Base-by-base conservation (phyloP, 2,329 filamentous ascomycete species). In the Eurotiales sp. region DNA sequence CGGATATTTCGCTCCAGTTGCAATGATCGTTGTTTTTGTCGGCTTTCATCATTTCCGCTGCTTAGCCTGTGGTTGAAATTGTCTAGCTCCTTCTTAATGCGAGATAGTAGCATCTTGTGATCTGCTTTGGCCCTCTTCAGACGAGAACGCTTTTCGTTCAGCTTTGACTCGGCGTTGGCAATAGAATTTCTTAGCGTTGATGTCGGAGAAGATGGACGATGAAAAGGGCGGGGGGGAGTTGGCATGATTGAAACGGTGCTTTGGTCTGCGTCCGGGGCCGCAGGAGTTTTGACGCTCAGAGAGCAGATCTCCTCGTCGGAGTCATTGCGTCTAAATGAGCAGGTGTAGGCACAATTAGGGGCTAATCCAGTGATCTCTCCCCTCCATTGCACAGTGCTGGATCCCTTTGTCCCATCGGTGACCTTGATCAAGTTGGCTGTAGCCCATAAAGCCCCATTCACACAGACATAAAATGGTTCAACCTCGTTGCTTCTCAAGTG, bases 181-280 rank as follows among this genome's bases (percentile, higher is more conserved):
- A 86, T 83, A 7, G 83, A 85, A 54, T 84, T 84, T 64, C 79
- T 83, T 46, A 86, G 70, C 1, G 83, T 85, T 14, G 83, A 84
- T 12, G 78, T 80, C 14, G 83, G 83, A 21, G 83, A 85, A 34
- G 81, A 82, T 41, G 83, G 83, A 39, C 82, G 78, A 50, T 84
- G 74, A 25, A 79, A 75, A 55, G 81, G 79, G 55, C 82, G 80
- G 44, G 77, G 74, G 39, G 79, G 72, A 22, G 79, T 72, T 15
- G 73, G 36, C 46, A 53, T 50, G 29, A 36, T 51, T 8, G 46
- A 44, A 21, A 41, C 42, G 25, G 25, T 69, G 78, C 80, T 76
- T 71, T 81, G 76, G 64, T 85, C 82, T 55, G 77, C 73, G 57
- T 80, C 77, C 27, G 78, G 77, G 57, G 81, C 74, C 51, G 78